Evolutionary conservation across 225 moss, liverwort and hornwort species (phyloP).

Genomic region (Antitrichia curtipendula): DNA sequence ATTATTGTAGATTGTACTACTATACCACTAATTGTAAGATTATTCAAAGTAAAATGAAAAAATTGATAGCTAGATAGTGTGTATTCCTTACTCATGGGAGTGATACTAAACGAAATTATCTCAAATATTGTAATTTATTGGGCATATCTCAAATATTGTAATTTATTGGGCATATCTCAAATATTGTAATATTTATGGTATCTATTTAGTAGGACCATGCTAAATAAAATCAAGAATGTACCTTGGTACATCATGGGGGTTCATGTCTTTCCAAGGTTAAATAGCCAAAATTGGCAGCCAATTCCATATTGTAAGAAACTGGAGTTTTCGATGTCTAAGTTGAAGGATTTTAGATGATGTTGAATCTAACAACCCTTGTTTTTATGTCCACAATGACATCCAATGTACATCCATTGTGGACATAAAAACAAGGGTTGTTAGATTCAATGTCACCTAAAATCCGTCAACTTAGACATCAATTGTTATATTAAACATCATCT

Average conservation of each 20-base stretch:
- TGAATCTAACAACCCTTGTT: too few species aligned
- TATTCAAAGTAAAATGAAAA: background rate
- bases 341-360: too few species aligned
- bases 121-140: background rate
- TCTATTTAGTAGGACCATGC: background rate
- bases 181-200: background rate
- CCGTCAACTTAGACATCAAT: too few species aligned
- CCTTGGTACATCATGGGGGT: rapidly evolving
- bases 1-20: background rate
- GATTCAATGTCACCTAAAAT: too few species aligned
- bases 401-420: too few species aligned
- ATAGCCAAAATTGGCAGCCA: background rate
- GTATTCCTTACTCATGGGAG: rapidly evolving
- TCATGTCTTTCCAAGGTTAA: rapidly evolving
- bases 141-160: background rate
- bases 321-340: too few species aligned
- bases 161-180: too few species aligned
- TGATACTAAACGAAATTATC: background rate
- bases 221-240: background rate
- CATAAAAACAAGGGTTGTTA: too few species aligned
- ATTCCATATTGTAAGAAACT: too few species aligned
- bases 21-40: background rate
- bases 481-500: too few species aligned
- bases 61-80: background rate
- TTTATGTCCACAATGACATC: too few species aligned